These are phyloP conservation scores for Myriosclerotinia scirpicola DNA, from an alignment of 2,329 filamentous ascomycete species.

Conservation along the genomic window DNA sequence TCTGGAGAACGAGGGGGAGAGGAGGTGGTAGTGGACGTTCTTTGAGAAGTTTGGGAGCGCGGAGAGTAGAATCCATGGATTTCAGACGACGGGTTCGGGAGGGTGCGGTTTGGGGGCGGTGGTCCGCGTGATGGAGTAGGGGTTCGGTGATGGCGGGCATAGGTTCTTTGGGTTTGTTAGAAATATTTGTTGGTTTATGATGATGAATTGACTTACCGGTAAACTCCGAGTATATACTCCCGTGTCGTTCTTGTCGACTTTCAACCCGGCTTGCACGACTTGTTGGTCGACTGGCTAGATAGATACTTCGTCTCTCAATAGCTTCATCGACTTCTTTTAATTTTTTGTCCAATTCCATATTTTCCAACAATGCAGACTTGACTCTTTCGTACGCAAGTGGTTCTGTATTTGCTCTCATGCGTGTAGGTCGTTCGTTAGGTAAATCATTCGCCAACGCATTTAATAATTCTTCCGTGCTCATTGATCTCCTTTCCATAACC, in stretches of 20 bases:
- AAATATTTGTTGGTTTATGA: background rate
- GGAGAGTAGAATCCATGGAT: slow-evolving; percentile 16
- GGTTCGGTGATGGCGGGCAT: slow-evolving; percentile 48
- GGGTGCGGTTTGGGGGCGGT: slow-evolving; percentile 29
- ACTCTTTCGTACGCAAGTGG: slow-evolving; percentile 39
- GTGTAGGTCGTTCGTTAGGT: slow-evolving; percentile 33
- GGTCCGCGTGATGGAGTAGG: slow-evolving; percentile 45
- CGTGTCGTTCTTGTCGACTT: slow-evolving; percentile 27
- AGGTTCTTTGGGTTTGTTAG: slow-evolving; percentile 47
- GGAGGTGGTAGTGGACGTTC: slow-evolving; percentile 47
- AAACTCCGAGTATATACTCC: slow-evolving; percentile 35
- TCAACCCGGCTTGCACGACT: slow-evolving; percentile 34
- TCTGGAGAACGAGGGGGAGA: slow-evolving; percentile 56
- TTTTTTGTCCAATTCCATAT: slow-evolving; percentile 56
- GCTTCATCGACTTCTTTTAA: slow-evolving; percentile 60
- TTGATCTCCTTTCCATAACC: slow-evolving; percentile 32
- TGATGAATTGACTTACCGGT: slow-evolving; percentile 29
- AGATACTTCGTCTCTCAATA: slow-evolving; percentile 55
- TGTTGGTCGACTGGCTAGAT: slow-evolving; percentile 42
- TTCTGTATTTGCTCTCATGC: slow-evolving; percentile 37
- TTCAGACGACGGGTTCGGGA: slow-evolving; percentile 21
- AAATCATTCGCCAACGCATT: slow-evolving; percentile 33
- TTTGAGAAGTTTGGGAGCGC: slow-evolving; percentile 21
- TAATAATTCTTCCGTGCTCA: slow-evolving; percentile 35
- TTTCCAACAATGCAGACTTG: slow-evolving; percentile 39